Conservation (phyloP, 371 early-diverging fungal genomes). For the Chytridium lagenaria region DNA sequence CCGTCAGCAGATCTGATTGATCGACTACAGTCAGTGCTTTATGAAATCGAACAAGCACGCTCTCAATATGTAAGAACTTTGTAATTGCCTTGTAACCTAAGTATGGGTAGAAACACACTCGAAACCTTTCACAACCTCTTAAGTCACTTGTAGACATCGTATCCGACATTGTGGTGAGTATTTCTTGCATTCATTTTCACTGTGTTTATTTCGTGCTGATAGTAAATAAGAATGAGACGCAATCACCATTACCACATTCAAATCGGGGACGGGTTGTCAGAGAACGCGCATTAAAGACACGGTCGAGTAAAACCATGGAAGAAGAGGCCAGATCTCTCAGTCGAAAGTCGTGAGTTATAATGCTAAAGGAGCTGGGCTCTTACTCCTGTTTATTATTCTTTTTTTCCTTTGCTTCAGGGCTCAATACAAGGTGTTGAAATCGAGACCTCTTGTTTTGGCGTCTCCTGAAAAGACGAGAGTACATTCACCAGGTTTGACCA, state of each 20-base stretch:
- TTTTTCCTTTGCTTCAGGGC: not conserved
- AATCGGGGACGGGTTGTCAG: no score
- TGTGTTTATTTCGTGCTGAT: not conserved
- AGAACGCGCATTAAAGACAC: no score
- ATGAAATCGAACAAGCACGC: not conserved
- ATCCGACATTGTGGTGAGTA: not conserved
- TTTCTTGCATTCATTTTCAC: not conserved
- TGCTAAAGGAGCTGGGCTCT: no score
- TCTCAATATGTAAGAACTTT: not conserved
- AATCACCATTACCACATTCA: not conserved
- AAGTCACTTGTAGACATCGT: constrained; percentile 12
- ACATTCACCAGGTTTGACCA: constrained; percentile 2
- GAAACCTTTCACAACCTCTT: constrained; percentile 13
- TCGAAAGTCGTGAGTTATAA: no score
- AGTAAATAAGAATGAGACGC: not conserved
- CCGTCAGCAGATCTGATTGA: not conserved
- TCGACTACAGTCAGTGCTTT: constrained; percentile 8
- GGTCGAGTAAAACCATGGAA: no score
- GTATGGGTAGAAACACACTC: constrained; percentile 7
- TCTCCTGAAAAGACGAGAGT: not conserved
- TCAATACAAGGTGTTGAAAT: not conserved
- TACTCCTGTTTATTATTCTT: no score
- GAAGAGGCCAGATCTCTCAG: no score
- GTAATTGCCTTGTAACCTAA: not conserved
- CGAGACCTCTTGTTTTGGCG: not conserved